Evolutionary conservation across 345 rosid genomes (phyloP), one percentile per base, ranked within the genome.

Genomic region (Acer campestre): DNA sequence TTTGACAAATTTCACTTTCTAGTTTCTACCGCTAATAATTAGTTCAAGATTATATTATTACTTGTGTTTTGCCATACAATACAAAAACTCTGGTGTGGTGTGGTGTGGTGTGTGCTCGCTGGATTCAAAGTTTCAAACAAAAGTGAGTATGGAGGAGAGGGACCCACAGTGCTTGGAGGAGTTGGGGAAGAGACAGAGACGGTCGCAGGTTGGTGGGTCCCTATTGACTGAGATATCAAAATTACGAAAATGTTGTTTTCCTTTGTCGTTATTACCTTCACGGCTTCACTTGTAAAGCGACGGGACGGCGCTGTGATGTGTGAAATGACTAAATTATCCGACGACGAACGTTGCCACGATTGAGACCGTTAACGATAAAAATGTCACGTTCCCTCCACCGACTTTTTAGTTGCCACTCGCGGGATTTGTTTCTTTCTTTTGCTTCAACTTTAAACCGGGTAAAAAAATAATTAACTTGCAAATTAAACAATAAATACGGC

Each of bases 81-180:
- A 46, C 63, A 61, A 23, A 65, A 0, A 12, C 8, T 14, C 42
- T 27, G 18, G 22, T 55, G 22, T 66, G 63, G 49, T 1, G 35
- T 31, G 29, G 29, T 27, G 2, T 1, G 31, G 31, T 31, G 35
- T 31, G 38, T 35, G 38, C 38, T 62, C 77, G 78, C 51, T 77
- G 76, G 68, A 77, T 75, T 83, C 79, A 14, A 79, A 83, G 78
- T 81, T 49, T 84, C 78, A 81, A 81, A 70, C 78, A 74, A 82
- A 59, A 75, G 79, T 20, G 71, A 70, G 61, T 67, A 77, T 69
- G 77, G 6, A 55, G 48, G 49, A 20, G 13, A 2, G 73, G 74
- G 84, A 16, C 82, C 85, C 84, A 44, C 76, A 2, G 49, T 63
- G 49, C 23, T 42, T 23, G 75, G 63, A 48, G 56, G 44, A n/a